Base-by-base conservation (phyloP, 2,329 filamentous ascomycete genomes). In the Fusarium secorum region DNA sequence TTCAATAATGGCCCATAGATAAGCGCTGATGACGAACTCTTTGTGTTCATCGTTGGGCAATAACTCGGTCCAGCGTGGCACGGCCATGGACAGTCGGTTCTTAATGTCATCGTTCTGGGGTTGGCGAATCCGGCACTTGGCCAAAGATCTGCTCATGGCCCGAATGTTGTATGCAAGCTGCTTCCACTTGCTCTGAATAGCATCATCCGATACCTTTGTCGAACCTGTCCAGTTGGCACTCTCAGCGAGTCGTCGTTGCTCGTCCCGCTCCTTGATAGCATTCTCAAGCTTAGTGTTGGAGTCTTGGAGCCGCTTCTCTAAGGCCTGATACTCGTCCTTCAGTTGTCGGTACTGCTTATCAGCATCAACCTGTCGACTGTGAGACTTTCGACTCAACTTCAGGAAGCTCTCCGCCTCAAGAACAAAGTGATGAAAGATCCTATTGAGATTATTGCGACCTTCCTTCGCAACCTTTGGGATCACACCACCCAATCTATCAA, bases 391-490 rank as follows among this genome's bases (percentile, higher is more conserved):
- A 4, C 36, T 0, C 74, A 81, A 0, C 20, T 82, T 1, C 24
- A 44, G 1, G 56, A 74, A 2, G 75, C 77, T 0, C 64, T 49
- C 0, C 22, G 39, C 0, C 59, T 71, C 0, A 41, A 70, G 0
- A 13, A 42, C 0, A 11, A 38, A 0, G 14, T 60, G 0, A 68
- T 73, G 4, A 81, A 74, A 13, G 59, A 74, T 0, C 57, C 78
- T 0, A 49, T 77, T 3, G 75, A 80, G 0, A 72, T 81, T 0
- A 78, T 83, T 2, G 73, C 70, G 1, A 52, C 71, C 5, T 84
- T 78, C n/a, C 70, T 84, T 1, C 55, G 68, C 0, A 61, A 68
- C 2, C 52, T 85, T 0, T 84, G 82, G 81, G 30, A 72, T 0
- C 78, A 82, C 28, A 57, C 60, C 1, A 35, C 78, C 0, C 57